These are phyloP conservation scores for Rhizophora mangle DNA, from an alignment of 345 rosid genomes.

Conservation along the genomic window DNA sequence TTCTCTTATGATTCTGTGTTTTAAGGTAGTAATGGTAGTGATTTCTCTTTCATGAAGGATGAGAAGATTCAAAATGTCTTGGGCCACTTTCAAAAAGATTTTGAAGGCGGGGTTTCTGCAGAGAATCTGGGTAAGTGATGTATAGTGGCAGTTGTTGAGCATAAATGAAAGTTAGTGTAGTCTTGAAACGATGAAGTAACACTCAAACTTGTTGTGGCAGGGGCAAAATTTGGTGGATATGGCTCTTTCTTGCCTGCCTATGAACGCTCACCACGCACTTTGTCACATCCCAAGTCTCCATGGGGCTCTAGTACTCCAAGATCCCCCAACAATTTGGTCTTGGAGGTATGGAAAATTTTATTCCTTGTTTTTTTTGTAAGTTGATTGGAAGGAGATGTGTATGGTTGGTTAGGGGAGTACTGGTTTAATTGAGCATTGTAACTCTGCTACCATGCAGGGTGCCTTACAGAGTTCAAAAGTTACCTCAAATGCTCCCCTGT, in stretches of 20 bases:
- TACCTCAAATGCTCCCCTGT: constrained; percentile 26
- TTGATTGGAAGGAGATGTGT: constrained; percentile 12
- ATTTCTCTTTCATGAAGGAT: constrained; percentile 48
- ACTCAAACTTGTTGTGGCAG: constrained; percentile 38
- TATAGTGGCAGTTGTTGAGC: constrained; percentile 7
- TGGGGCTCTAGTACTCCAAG: constrained; percentile 24
- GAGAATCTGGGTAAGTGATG: constrained; percentile 56
- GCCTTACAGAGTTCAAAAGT: constrained; percentile 40
- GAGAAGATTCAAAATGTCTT: constrained; percentile 55
- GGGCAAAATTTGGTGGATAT: constrained; percentile 52
- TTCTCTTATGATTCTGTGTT: constrained; percentile 2
- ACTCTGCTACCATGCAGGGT: constrained; percentile 40
- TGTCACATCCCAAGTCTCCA: constrained; percentile 37
- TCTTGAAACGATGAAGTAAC: constrained; percentile 12
- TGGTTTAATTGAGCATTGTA: constrained; percentile 24
- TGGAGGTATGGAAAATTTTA: constrained; percentile 41
- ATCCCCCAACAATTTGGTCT: constrained; percentile 31
- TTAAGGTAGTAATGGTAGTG: constrained; percentile 17
- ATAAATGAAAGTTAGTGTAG: not conserved
- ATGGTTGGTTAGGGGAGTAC: constrained; percentile 10
- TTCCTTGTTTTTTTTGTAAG: constrained; percentile 4
- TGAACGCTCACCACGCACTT: constrained; percentile 29
- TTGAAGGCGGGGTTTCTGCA: constrained; percentile 44
- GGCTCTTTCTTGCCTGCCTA: constrained; percentile 70
- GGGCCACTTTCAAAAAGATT: constrained; percentile 65